phyloP scores from a whole-genome alignment of 768 basidiomycete genomes.

The Artomyces pyxidatus region DNA sequence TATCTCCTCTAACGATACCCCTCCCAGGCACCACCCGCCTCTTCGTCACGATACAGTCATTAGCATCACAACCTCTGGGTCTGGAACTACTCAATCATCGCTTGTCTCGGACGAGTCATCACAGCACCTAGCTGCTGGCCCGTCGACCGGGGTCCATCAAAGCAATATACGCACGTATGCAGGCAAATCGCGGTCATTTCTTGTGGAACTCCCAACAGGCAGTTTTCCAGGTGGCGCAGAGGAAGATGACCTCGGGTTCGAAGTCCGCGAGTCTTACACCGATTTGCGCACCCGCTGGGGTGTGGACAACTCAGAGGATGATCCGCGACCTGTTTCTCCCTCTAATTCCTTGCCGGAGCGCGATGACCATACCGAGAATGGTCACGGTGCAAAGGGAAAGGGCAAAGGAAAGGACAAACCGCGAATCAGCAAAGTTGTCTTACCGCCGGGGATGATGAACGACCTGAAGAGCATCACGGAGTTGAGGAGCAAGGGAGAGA shows the following conservation, averaged over 20 bases:
- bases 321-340: constrained; percentile 33
- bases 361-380: constrained; percentile 28
- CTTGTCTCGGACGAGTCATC: constrained; percentile 16
- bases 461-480: constrained; percentile 77
- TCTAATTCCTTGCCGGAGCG: constrained; percentile 14
- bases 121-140: constrained; percentile 12
- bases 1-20: constrained; percentile 13
- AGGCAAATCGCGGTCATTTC: constrained; percentile 73
- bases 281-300: constrained; percentile 74
- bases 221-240: constrained; percentile 21
- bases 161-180: constrained; percentile 60
- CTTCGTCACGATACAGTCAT: constrained; percentile 17
- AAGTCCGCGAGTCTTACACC: constrained; percentile 63
- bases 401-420: constrained; percentile 28
- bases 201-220: constrained; percentile 45
- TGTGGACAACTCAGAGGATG: constrained; percentile 72
- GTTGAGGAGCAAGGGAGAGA: constrained; percentile 73
- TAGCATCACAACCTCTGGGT: constrained; percentile 8
- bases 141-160: constrained; percentile 13
- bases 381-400: no score
- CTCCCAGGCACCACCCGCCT: constrained; percentile 9
- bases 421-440: constrained; percentile 18
- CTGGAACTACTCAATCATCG: constrained; percentile 1
- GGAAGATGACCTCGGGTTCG: constrained; percentile 33
- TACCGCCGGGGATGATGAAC: constrained; percentile 59